phyloP scores from a whole-genome alignment of 163 green algal genomes.

The Trebouxiophyceae sp. region DNA sequence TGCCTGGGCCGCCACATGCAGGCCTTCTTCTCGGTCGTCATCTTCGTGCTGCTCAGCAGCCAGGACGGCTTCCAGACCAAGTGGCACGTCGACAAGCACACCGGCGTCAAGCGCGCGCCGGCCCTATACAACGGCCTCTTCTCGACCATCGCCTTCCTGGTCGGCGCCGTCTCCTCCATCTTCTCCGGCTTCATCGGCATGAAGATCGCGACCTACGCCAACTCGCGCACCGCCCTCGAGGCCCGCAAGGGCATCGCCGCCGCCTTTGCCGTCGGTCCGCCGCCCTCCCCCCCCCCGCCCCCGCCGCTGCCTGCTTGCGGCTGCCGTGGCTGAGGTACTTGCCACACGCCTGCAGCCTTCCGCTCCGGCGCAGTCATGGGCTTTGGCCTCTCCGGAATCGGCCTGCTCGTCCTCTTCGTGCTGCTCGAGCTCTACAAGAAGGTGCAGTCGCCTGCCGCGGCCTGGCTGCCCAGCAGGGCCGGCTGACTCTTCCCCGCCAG shows the following conservation, averaged over 20 bases:
- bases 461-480: too few relatives aligned
- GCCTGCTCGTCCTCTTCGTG: conserved; percentile 90
- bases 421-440: conserved; percentile 62
- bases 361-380: conserved; percentile 96
- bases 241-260: conserved; percentile 89
- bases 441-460: too few relatives aligned
- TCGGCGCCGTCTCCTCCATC: conserved; percentile 87
- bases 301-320: too few relatives aligned
- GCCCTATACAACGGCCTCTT: conserved; percentile 84
- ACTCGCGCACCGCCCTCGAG: conserved; percentile 89
- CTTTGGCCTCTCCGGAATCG: conserved; percentile 86
- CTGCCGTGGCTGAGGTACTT: conserved; percentile 1
- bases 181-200: conserved; percentile 94
- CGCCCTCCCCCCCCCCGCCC: background rate
- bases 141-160: conserved; percentile 88
- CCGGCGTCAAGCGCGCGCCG: conserved; percentile 44
- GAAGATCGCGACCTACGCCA: conserved; percentile 96
- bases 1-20: too few relatives aligned
- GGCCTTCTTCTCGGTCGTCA: conserved; percentile 75
- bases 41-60: conserved; percentile 88
- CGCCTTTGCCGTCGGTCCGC: conserved; percentile 55
- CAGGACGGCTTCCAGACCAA: conserved; percentile 70
- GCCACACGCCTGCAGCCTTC: conserved; percentile 71
- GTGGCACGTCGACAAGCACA: conserved; percentile 51
- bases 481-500: too few relatives aligned